phyloP scores from a whole-genome alignment of 768 basidiomycete genomes.

The Artomyces pyxidatus region DNA sequence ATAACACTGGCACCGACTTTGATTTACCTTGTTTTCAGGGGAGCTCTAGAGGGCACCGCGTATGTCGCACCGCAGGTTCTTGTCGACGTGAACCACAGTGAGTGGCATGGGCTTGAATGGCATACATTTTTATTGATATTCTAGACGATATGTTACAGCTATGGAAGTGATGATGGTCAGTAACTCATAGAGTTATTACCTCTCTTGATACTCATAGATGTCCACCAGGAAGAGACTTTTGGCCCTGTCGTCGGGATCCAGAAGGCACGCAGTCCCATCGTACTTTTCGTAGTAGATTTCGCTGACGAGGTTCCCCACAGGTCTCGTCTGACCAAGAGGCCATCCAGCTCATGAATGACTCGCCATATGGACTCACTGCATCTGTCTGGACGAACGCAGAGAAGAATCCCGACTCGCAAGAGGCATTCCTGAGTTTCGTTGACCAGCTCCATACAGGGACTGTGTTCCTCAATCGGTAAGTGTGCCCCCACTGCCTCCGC shows the following conservation, averaged over 20 bases:
- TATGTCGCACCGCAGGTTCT: conserved; percentile 91
- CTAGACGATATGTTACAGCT: conserved; percentile 30
- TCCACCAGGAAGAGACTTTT: conserved; percentile 72
- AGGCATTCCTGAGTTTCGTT: conserved; percentile 58
- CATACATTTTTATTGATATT: conserved; percentile 5
- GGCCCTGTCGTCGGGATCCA: conserved; percentile 92
- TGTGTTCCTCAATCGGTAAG: conserved; percentile 81
- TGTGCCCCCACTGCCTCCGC: not conserved
- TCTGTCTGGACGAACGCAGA: conserved; percentile 86
- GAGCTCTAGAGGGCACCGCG: conserved; percentile 43
- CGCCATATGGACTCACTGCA: conserved; percentile 88
- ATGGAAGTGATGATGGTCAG: conserved; percentile 91
- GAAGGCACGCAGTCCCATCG: conserved; percentile 45
- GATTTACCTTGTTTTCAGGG: not conserved
- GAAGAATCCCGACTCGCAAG: conserved; percentile 50
- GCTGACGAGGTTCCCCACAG: conserved; percentile 31
- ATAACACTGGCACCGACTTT: not conserved
- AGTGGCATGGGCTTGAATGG: conserved; percentile 23
- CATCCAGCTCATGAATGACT: conserved; percentile 90
- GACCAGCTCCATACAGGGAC: conserved; percentile 83
- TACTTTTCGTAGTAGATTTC: too few species aligned
- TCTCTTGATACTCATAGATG: not conserved
- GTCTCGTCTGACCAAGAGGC: conserved; percentile 85
- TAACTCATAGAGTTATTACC: not conserved
- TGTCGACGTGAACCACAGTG: conserved; percentile 82